These are phyloP conservation scores for Pharnaceum exiguum DNA, from an alignment of 148 eudicot species.

Conservation along the genomic window DNA sequence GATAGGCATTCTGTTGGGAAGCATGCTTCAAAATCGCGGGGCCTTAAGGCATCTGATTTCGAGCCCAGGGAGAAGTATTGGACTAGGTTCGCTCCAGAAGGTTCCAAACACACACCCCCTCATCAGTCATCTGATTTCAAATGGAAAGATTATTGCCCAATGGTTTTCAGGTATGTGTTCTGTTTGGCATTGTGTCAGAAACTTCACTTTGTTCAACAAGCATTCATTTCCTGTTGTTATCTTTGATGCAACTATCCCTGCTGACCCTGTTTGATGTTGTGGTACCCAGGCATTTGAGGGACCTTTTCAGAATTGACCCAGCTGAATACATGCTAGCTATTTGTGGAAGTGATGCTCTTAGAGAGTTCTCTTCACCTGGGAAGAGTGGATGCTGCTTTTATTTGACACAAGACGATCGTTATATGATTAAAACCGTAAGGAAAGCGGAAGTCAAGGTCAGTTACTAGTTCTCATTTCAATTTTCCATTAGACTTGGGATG, in stretches of 20 bases:
- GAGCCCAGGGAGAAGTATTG: conserved; percentile 59
- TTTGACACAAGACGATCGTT: conserved; percentile 73
- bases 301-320: conserved; percentile 64
- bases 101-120: conserved; percentile 77
- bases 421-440: conserved; percentile 79
- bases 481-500: not conserved
- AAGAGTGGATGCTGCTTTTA: conserved; percentile 90
- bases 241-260: not conserved
- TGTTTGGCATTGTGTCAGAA: not conserved
- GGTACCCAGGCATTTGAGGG: conserved; percentile 56
- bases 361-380: conserved; percentile 87
- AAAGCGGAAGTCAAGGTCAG: conserved; percentile 85
- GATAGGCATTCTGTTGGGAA: conserved; percentile 67
- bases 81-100: conserved; percentile 62
- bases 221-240: conserved; percentile 1
- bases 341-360: conserved; percentile 78
- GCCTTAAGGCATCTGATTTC: conserved; percentile 42
- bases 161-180: conserved; percentile 59
- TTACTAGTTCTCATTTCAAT: conserved; percentile 4
- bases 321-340: conserved; percentile 90
- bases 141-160: conserved; percentile 86
- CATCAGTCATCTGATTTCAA: conserved; percentile 70
- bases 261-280: conserved; percentile 3
- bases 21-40: conserved; percentile 53
- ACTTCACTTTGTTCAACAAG: not conserved